These are phyloP conservation scores for Rhodofomes roseus DNA, from an alignment of 1,284 basidiomycete species.

Conservation along the genomic window DNA sequence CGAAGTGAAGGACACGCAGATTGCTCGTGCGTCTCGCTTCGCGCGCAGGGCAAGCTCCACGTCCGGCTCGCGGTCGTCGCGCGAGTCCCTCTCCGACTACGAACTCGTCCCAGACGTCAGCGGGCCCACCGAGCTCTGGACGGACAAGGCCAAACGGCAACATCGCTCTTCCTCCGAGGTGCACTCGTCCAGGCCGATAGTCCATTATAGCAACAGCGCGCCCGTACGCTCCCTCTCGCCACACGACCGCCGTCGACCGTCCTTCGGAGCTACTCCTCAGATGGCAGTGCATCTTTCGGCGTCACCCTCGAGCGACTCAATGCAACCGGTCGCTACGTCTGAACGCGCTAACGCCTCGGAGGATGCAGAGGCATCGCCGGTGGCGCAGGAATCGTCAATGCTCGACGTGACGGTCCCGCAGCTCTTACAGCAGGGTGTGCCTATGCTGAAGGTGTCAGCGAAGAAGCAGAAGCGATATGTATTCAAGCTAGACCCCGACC, in stretches of 20 bases:
- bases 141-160: conserved; percentile 14
- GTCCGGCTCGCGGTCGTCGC: background rate
- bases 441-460: conserved; percentile 87
- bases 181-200: conserved; percentile 16
- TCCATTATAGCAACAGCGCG: conserved; percentile 10
- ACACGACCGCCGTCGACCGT: background rate
- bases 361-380: conserved; percentile 1
- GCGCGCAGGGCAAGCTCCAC: conserved; percentile 5
- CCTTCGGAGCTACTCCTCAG: background rate
- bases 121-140: conserved; percentile 10
- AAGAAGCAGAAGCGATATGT: conserved; percentile 76
- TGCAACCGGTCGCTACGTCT: background rate
- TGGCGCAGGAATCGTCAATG: conserved; percentile 20
- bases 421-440: conserved; percentile 55
- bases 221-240: background rate
- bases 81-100: conserved; percentile 1
- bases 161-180: conserved; percentile 19
- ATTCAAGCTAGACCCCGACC: conserved; percentile 76
- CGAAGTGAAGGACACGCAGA: conserved; percentile 23
- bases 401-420: conserved; percentile 45
- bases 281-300: background rate
- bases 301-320: background rate
- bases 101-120: background rate
- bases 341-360: background rate
- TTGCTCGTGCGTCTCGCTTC: conserved; percentile 22